Conservation (phyloP, 768 basidiomycete genomes). For the Collybia mongolica region DNA sequence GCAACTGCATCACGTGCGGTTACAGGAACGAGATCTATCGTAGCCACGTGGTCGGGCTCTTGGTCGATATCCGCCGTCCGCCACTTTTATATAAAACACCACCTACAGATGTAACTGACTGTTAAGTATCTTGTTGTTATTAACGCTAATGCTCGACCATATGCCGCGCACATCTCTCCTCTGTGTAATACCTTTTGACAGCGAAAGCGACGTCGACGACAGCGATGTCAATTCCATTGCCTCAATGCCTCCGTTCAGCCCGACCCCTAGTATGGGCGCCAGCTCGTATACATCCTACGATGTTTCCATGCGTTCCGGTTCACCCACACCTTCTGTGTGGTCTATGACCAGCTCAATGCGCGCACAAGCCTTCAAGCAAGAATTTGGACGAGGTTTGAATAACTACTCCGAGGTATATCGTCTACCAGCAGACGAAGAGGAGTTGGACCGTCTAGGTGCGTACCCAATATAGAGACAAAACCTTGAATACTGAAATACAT, state of each 20-base stretch:
- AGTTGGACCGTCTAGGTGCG: conserved; percentile 66
- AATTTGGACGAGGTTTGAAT: conserved; percentile 70
- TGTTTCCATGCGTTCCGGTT: conserved; percentile 58
- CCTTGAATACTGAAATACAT: conserved; percentile 1
- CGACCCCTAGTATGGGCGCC: conserved; percentile 33
- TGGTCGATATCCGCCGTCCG: conserved; percentile 5
- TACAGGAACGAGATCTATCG: conserved; percentile 4
- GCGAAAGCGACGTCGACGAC: conserved; percentile 39
- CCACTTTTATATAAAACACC: too few relatives aligned
- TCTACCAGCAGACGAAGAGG: conserved; percentile 78
- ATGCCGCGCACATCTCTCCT: conserved; percentile 4
- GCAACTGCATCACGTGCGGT: not conserved
- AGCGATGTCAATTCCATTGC: conserved; percentile 44
- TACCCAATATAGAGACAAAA: not conserved
- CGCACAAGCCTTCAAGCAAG: conserved; percentile 56
- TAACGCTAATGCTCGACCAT: conserved; percentile 3
- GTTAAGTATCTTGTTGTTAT: not conserved
- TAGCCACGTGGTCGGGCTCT: conserved; percentile 2
- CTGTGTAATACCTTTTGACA: conserved; percentile 2
- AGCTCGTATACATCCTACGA: conserved; percentile 60
- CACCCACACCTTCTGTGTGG: conserved; percentile 67
- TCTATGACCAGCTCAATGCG: conserved; percentile 67
- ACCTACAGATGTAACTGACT: too few relatives aligned
- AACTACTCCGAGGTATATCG: conserved; percentile 79
- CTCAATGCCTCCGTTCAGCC: conserved; percentile 37